Conservation (phyloP, 2,329 filamentous ascomycete genomes). For the Aspergillus versicolor region DNA sequence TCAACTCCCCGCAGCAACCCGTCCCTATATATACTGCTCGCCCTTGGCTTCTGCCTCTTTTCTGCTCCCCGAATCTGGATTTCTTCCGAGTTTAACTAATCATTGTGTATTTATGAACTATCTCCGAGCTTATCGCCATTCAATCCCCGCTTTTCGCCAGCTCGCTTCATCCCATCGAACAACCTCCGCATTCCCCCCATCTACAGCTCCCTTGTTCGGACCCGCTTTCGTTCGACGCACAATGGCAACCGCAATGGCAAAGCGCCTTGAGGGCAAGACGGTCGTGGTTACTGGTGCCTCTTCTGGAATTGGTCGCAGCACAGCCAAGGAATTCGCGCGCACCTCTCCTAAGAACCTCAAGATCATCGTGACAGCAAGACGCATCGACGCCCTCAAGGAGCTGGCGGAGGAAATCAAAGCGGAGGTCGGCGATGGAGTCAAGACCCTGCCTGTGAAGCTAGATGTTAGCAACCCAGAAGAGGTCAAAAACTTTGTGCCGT, state of each 20-base stretch:
- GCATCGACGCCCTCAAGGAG: conserved; percentile 73
- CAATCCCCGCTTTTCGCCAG: conserved; percentile 25
- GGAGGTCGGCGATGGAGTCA: conserved; percentile 75
- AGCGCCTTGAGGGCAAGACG: conserved; percentile 91
- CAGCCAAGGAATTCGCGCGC: conserved; percentile 87
- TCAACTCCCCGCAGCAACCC: conserved; percentile 20
- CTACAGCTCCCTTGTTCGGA: conserved; percentile 18
- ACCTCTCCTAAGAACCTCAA: conserved; percentile 77
- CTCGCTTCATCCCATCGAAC: conserved; percentile 14
- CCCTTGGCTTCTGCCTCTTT: conserved; percentile 7
- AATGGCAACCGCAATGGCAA: conserved; percentile 69
- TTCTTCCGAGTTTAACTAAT: background rate
- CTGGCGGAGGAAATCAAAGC: conserved; percentile 72
- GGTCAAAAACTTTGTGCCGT: conserved; percentile 68
- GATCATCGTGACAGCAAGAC: conserved; percentile 84
- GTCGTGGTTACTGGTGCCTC: conserved; percentile 88
- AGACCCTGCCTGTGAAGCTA: conserved; percentile 78
- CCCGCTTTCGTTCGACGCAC: conserved; percentile 38
- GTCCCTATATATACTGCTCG: conserved; percentile 10
- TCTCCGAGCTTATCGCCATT: conserved; percentile 22
- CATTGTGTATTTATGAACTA: conserved; percentile 28
- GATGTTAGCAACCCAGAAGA: conserved; percentile 81
- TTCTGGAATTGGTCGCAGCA: conserved; percentile 76
- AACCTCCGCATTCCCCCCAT: conserved; percentile 21
- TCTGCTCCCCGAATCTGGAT: background rate